These are phyloP conservation scores for Hura crepitans DNA, from an alignment of 441 rosid species.

Conservation along the genomic window DNA sequence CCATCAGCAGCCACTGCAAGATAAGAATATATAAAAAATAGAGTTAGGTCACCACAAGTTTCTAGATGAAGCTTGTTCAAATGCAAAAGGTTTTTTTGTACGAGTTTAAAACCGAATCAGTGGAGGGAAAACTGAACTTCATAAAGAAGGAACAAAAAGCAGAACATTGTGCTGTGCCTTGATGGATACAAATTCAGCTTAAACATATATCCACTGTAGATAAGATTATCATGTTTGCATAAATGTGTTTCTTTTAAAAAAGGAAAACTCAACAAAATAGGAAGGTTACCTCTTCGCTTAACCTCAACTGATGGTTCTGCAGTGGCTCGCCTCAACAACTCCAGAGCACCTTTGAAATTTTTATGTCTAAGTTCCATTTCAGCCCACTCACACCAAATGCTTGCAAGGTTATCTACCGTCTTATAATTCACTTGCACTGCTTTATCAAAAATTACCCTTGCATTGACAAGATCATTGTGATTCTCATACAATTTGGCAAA, in stretches of 20 bases:
- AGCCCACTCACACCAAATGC: constrained; percentile 97
- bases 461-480: constrained; percentile 70
- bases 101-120: neutral
- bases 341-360: constrained; percentile 77
- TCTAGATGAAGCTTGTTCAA: neutral
- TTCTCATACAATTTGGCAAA: constrained; percentile 81
- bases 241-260: neutral
- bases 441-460: constrained; percentile 84
- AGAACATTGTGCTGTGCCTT: neutral
- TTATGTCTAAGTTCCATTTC: constrained; percentile 88
- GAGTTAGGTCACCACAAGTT: constrained; percentile 11
- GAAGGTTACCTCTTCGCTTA: constrained; percentile 61
- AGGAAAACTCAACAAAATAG: neutral
- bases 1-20: constrained; percentile 84
- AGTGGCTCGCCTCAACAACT: constrained; percentile 83
- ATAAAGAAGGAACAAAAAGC: neutral
- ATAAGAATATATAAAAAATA: neutral
- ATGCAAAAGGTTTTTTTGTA: neutral
- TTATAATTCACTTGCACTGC: constrained; percentile 93
- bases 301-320: constrained; percentile 97
- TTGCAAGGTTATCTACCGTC: constrained; percentile 78
- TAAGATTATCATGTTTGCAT: neutral
- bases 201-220: neutral
- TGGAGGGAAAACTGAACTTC: neutral
- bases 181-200: neutral